These are phyloP conservation scores for Halophytophthora polymorphica DNA, from an alignment of 352 stramenopile genomes.

Conservation along the genomic window DNA sequence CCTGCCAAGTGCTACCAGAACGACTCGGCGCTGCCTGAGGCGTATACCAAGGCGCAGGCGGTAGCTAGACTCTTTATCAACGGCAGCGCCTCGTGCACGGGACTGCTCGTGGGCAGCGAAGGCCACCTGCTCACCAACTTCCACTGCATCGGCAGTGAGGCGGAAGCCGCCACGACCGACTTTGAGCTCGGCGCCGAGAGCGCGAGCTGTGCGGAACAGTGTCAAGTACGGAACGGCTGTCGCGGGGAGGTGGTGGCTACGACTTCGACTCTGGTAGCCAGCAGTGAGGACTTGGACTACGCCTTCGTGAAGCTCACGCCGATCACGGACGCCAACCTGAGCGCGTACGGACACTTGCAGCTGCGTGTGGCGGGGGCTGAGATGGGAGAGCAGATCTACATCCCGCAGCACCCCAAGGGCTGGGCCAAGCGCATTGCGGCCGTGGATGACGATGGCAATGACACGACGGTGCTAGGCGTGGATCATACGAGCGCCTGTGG, in stretches of 20 bases:
- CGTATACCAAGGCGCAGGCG: slow-evolving; percentile 23
- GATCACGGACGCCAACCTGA: slow-evolving; percentile 15
- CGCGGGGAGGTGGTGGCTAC: slow-evolving; percentile 23
- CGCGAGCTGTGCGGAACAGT: slow-evolving; percentile 23
- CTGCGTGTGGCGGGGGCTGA: slow-evolving; percentile 23
- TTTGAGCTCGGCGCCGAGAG: slow-evolving; percentile 44
- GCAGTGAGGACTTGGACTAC: slow-evolving; percentile 31
- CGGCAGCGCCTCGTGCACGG: slow-evolving; percentile 28
- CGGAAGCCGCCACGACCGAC: slow-evolving; percentile 16
- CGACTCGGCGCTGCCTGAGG: slow-evolving; percentile 13
- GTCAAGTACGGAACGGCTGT: slow-evolving; percentile 18
- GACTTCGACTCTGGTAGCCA: slow-evolving; percentile 19
- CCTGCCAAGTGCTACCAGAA: slow-evolving; percentile 32
- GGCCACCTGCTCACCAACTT: slow-evolving; percentile 45
- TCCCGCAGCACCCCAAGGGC: slow-evolving; percentile 40
- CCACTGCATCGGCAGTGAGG: slow-evolving; percentile 34
- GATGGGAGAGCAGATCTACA: slow-evolving; percentile 40
- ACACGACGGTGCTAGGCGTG: slow-evolving; percentile 12
- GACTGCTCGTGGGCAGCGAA: slow-evolving; percentile 39
- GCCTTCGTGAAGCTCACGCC: slow-evolving; percentile 37
- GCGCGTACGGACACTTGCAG: slow-evolving; percentile 30
- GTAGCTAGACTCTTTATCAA: slow-evolving; percentile 36
- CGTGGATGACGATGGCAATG: slow-evolving; percentile 23
- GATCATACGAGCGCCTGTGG: slow-evolving; percentile 27
- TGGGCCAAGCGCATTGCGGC: slow-evolving; percentile 34